These are phyloP conservation scores for Trametes villosa DNA, from an alignment of 768 basidiomycete species.

Conservation along the genomic window DNA sequence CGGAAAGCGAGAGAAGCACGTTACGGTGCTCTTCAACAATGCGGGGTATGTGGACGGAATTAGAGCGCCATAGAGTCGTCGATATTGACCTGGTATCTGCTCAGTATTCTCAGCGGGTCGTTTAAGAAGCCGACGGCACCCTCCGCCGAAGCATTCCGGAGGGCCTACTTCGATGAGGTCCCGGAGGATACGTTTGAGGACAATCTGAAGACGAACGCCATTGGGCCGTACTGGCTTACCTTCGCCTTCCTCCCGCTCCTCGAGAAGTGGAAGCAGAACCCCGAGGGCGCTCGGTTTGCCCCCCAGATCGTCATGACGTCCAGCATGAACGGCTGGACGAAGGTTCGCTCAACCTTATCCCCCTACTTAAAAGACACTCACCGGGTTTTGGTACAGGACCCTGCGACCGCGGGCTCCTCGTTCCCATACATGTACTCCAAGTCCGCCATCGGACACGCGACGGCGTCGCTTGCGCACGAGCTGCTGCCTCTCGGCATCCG, in stretches of 20 bases:
- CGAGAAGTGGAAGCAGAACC: constrained; percentile 47
- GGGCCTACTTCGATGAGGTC: constrained; percentile 45
- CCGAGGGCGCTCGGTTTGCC: constrained; percentile 40
- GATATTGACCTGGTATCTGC: neutral
- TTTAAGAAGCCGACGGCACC: constrained; percentile 33
- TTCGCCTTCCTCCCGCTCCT: constrained; percentile 60
- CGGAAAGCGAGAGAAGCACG: constrained; percentile 40
- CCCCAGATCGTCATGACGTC: constrained; percentile 55
- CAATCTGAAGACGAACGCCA: constrained; percentile 43
- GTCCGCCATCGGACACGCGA: constrained; percentile 51
- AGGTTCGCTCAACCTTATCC: no score
- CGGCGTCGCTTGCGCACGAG: constrained; percentile 50
- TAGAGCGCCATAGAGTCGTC: neutral
- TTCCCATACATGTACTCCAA: constrained; percentile 55
- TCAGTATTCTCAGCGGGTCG: constrained; percentile 33
- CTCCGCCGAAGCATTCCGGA: constrained; percentile 44
- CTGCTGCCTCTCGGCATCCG: constrained; percentile 50
- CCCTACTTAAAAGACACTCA: no score
- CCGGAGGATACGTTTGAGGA: constrained; percentile 44
- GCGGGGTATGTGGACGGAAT: constrained; percentile 37
- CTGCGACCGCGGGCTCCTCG: constrained; percentile 43
- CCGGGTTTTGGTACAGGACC: constrained; percentile 36
- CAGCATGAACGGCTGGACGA: constrained; percentile 58
- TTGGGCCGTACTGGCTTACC: constrained; percentile 57
- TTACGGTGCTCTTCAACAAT: constrained; percentile 55